Base-by-base conservation (phyloP, 2,329 filamentous ascomycete genomes). In the Coniochaeta hoffmannii region DNA sequence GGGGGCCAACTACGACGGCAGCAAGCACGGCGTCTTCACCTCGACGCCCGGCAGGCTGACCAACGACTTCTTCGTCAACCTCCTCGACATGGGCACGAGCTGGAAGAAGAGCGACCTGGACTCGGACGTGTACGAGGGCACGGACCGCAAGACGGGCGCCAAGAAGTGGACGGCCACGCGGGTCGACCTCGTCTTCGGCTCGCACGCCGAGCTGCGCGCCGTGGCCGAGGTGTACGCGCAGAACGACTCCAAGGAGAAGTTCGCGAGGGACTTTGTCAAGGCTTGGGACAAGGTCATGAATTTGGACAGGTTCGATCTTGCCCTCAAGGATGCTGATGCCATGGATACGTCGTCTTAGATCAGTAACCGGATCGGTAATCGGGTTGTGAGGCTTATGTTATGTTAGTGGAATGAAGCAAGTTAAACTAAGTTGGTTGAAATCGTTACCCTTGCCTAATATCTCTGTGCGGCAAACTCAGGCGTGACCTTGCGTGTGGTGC, bases 1-100 rank as follows among this genome's bases (percentile, higher is more conserved):
- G 53, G 81, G 83, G 66, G 74, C 81, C 67, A 92, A 91, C 76
- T 89, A 77, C 59, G 86, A 91, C 62, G 84, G 84, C 41, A 89
- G 86, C 0, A 66, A 74, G 24, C 71, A 81, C 56, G 88, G 88
- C 57, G 78, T 91, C 56, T 77, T 91, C 65, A 92, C 88, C 56
- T 76, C 78, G 62, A 76, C 75, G 8, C 85, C 86, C 1, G 88
- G 88, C 41, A 71, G 81, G 62, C 76, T 92, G 63, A 88, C 83
- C 65, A 90, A 88, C 71, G 88, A 91, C 73, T 92, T 90, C 79
- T 92, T 92, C 66, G 80, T 89, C 70, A 90, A 91, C 73, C 76
- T 92, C 1, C 80, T 92, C 24, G 87, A 90, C 65, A 81, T 78
- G 64, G 73, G 71, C 69, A 88, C 80, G 7, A 75, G 71, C 22